Evolutionary conservation across 2,329 filamentous ascomycete genomes (phyloP).

Genomic region (Ilyonectria mors-panacis): DNA sequence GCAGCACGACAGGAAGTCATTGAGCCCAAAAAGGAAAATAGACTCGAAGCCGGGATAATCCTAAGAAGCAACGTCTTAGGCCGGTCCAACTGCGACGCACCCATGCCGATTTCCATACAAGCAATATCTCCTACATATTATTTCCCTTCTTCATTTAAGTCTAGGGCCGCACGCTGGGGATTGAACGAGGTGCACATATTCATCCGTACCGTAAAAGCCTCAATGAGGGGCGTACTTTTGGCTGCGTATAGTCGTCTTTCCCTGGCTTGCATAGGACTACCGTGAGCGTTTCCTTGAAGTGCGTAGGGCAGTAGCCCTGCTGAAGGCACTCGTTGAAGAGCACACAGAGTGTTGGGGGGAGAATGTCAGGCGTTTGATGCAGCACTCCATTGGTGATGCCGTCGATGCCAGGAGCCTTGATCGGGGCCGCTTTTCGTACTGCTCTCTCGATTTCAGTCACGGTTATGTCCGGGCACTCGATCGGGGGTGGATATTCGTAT

Average conservation of each 20-base stretch:
- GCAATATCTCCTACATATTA: too few relatives aligned
- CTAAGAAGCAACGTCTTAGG: too few relatives aligned
- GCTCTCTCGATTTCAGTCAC: neutral
- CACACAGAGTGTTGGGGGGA: slow-evolving; percentile 28
- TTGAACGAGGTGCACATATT: too few relatives aligned
- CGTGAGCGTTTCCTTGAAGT: slow-evolving; percentile 35
- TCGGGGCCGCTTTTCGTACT: slow-evolving; percentile 32
- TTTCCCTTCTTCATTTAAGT: too few relatives aligned
- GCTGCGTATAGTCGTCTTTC: slow-evolving; percentile 37
- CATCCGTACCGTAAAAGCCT: too few relatives aligned
- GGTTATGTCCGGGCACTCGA: slow-evolving; percentile 6
- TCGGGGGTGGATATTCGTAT: neutral
- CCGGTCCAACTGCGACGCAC: too few relatives aligned
- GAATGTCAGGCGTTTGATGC: slow-evolving; percentile 34
- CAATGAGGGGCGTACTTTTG: slow-evolving; percentile 30
- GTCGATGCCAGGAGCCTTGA: slow-evolving; percentile 37
- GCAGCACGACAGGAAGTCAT: too few relatives aligned
- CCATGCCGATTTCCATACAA: too few relatives aligned
- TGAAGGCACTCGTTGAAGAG: slow-evolving; percentile 38
- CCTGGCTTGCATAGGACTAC: slow-evolving; percentile 36
- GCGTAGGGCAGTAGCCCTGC: slow-evolving; percentile 33
- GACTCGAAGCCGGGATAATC: too few relatives aligned
- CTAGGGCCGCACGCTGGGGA: too few relatives aligned
- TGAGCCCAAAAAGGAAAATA: too few relatives aligned
- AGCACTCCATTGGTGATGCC: slow-evolving; percentile 40